phyloP scores from a whole-genome alignment of 2,329 filamentous ascomycete species.

The Boeremia exigua region DNA sequence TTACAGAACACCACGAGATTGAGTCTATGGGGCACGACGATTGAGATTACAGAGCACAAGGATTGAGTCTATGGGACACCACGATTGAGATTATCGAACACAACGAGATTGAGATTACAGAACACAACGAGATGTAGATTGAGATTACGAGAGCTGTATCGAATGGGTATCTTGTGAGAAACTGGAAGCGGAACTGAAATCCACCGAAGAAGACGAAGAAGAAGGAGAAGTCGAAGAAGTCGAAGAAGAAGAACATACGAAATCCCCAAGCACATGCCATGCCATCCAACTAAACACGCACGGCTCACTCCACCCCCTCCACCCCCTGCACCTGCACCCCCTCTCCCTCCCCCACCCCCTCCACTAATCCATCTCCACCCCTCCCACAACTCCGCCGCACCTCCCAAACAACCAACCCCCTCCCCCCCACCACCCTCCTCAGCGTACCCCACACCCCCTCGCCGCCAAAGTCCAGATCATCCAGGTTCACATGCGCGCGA shows the following conservation, averaged over 20 bases:
- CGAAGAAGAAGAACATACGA: not conserved
- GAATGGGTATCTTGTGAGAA: conserved; percentile 25
- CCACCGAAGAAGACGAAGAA: too few species aligned
- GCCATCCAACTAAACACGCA: not conserved
- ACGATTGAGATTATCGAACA: not conserved
- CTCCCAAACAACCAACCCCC: conserved; percentile 55
- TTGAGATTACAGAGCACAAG: not conserved
- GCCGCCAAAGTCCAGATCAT: conserved; percentile 79
- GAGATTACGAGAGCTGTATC: conserved; percentile 16
- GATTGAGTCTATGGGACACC: too few species aligned
- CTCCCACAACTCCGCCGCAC: conserved; percentile 48
- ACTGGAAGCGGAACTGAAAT: too few species aligned
- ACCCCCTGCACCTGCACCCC: too few species aligned
- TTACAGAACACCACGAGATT: not conserved
- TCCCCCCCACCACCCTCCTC: conserved; percentile 64
- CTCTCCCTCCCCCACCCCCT: not conserved
- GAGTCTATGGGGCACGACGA: too few species aligned
- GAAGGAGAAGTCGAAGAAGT: not conserved
- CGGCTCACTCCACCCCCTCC: too few species aligned
- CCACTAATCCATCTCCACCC: too few species aligned
- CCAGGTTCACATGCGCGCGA: conserved; percentile 73
- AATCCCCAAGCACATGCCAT: not conserved
- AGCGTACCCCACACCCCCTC: conserved; percentile 78
- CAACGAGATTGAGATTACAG: not conserved
- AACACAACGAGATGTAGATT: conserved; percentile 1